Percentiles rank a stretch among this genome's conserved stretches.
Conservation (phyloP, 2,329 filamentous ascomycete species). For the Albophoma yamanashiensis region DNA sequence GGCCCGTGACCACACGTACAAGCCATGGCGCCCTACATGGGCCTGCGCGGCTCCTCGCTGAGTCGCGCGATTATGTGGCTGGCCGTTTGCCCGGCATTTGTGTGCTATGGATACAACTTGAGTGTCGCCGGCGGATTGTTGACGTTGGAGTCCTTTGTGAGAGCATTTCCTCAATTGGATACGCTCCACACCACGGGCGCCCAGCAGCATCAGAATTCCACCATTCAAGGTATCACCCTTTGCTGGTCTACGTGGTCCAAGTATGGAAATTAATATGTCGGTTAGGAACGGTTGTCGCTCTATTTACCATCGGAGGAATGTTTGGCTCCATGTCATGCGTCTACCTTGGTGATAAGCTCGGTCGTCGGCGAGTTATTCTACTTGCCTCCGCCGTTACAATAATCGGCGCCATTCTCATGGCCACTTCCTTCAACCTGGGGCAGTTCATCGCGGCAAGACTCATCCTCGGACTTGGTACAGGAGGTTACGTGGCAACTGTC, state of each 20-base stretch:
- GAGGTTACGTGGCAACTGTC: neutral
- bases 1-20: neutral
- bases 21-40: neutral
- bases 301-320: neutral
- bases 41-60: neutral
- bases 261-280: neutral
- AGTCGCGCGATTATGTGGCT: neutral
- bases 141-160: neutral
- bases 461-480: neutral
- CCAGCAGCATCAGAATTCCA: neutral
- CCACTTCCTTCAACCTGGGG: neutral
- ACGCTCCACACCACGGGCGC: neutral
- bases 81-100: neutral
- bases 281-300: neutral
- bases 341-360: neutral
- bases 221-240: neutral
- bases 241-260: neutral
- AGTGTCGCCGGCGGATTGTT: neutral
- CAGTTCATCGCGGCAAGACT: neutral
- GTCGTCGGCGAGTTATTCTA: neutral
- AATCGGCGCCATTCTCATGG: neutral
- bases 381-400: neutral
- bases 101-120: neutral
- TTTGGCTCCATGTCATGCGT: neutral
- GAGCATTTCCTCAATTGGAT: neutral